These are phyloP conservation scores for Lathyrus oleraceus DNA, from an alignment of 306 rosid species.

Conservation along the genomic window DNA sequence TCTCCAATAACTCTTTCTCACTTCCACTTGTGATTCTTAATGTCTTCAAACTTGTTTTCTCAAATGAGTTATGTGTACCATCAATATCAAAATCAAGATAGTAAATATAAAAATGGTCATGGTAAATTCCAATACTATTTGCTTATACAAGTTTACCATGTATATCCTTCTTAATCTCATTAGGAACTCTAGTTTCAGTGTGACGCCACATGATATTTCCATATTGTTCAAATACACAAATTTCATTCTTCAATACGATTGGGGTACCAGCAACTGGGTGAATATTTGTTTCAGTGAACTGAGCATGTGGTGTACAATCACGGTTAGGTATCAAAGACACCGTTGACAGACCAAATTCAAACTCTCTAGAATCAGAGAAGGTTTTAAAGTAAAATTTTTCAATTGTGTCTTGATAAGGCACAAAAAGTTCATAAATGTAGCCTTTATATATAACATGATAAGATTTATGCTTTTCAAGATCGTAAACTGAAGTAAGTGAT, in stretches of 20 bases:
- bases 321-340: slow-evolving; percentile 35
- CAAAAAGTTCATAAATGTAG: slow-evolving; percentile 41
- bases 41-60: background rate
- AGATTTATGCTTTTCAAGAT: slow-evolving; percentile 39
- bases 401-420: slow-evolving; percentile 48
- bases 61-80: slow-evolving; percentile 54
- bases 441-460: slow-evolving; percentile 46
- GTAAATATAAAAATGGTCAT: slow-evolving; percentile 60
- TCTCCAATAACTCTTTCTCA: no score
- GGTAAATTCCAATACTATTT: slow-evolving; percentile 53
- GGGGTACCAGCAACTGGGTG: slow-evolving; percentile 21
- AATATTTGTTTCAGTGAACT: slow-evolving; percentile 24
- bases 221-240: slow-evolving; percentile 44
- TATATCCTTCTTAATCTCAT: slow-evolving; percentile 45
- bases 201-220: no score
- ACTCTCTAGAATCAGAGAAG: slow-evolving; percentile 46
- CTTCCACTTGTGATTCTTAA: no score
- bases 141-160: slow-evolving; percentile 55
- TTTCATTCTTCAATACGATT: background rate
- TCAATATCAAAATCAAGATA: slow-evolving; percentile 65
- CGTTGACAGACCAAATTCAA: slow-evolving; percentile 41
- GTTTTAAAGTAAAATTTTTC: slow-evolving; percentile 44
- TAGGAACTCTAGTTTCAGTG: slow-evolving; percentile 38
- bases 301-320: slow-evolving; percentile 43
- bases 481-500: slow-evolving; percentile 41